Evolutionary conservation across 805 yeast genomes (phyloP).

Genomic region (Jamesozyma rosinii): DNA sequence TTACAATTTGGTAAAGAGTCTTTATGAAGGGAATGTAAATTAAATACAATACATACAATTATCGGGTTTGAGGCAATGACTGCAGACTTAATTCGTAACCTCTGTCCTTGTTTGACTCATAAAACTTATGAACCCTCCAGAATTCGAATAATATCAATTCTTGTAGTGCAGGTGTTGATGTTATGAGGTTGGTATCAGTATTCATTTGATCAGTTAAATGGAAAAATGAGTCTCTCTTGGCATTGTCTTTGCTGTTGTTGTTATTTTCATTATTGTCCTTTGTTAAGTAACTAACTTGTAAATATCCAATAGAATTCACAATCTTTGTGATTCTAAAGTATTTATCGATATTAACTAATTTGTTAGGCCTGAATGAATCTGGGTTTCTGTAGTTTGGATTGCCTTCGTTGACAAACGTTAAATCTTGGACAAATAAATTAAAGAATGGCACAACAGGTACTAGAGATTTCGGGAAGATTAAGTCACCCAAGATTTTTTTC

Average conservation of each 20-base stretch:
- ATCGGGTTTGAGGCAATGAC: constrained; percentile 24
- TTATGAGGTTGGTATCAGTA: constrained; percentile 24
- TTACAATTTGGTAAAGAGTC: background rate
- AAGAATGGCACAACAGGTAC: constrained; percentile 71
- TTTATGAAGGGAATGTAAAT: background rate
- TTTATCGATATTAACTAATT: constrained; percentile 63
- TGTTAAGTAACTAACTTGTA: constrained; percentile 50
- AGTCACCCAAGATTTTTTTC: constrained; percentile 41
- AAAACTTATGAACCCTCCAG: constrained; percentile 58
- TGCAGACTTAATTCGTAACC: constrained; percentile 64
- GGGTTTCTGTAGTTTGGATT: constrained; percentile 59
- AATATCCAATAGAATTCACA: constrained; percentile 54
- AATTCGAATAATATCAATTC: constrained; percentile 56
- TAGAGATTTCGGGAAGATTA: constrained; percentile 24
- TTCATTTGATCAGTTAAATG: constrained; percentile 19
- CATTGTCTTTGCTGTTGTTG: constrained; percentile 9
- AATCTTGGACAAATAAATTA: constrained; percentile 64
- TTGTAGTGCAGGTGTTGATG: constrained; percentile 32
- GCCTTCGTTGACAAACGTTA: constrained; percentile 78
- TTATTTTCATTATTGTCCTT: background rate
- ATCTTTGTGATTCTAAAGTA: constrained; percentile 57
- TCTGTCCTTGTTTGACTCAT: constrained; percentile 53
- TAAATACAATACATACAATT: background rate
- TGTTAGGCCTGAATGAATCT: constrained; percentile 38
- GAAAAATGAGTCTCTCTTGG: constrained; percentile 22